Evolutionary conservation across 495 filamentous ascomycete genomes (phyloP).

Genomic region (Aspergillus cristatus): DNA sequence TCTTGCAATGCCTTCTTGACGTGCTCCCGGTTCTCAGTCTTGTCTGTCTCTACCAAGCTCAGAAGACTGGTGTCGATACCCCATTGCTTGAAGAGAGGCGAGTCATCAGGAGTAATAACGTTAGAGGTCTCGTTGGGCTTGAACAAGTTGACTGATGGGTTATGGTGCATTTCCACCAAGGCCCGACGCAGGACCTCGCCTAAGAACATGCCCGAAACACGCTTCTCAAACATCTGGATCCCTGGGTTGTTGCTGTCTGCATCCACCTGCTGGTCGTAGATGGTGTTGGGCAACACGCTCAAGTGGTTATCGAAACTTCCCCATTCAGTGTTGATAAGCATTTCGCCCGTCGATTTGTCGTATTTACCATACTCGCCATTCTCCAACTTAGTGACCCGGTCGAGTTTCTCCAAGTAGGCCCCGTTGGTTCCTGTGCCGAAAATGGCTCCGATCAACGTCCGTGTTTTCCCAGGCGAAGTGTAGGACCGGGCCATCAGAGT

Average conservation of each 20-base stretch:
- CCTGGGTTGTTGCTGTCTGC: conserved; percentile 80
- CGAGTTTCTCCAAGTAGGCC: conserved; percentile 62
- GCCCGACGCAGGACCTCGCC: conserved; percentile 84
- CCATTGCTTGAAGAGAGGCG: conserved; percentile 70
- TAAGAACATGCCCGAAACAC: conserved; percentile 95
- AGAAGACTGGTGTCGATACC: conserved; percentile 83
- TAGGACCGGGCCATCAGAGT: conserved; percentile 97
- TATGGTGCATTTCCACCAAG: conserved; percentile 55
- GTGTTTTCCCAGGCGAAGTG: conserved; percentile 78
- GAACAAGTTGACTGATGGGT: conserved; percentile 56
- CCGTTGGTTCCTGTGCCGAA: conserved; percentile 91
- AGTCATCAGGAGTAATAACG: conserved; percentile 53
- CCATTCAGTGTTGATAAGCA: conserved; percentile 99
- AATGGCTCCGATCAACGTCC: conserved; percentile 84
- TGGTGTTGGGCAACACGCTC: conserved; percentile 73
- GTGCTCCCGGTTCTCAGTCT: conserved; percentile 47
- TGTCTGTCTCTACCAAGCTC: conserved; percentile 71
- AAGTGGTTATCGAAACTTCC: conserved; percentile 95
- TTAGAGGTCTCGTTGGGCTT: conserved; percentile 59
- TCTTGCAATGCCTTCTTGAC: conserved; percentile 70
- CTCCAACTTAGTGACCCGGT: conserved; percentile 39
- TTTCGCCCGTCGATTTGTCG: conserved; percentile 76
- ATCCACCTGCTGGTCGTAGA: conserved; percentile 75
- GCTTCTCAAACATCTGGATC: conserved; percentile 98
- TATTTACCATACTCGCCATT: conserved; percentile 47